phyloP scores from a whole-genome alignment of 2,329 filamentous ascomycete genomes.

The Exophiala calicioides region DNA sequence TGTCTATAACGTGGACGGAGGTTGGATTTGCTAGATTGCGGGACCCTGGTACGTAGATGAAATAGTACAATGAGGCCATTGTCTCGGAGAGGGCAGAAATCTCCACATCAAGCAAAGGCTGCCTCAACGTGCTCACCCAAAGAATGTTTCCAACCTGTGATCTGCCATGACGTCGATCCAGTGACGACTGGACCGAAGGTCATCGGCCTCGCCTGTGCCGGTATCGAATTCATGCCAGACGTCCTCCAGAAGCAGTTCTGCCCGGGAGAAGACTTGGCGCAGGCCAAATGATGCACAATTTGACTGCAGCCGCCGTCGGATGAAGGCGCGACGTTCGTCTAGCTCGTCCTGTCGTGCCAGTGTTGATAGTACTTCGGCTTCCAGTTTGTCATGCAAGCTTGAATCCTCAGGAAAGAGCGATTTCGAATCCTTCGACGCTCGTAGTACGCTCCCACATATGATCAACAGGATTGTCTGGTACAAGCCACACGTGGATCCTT shows the following conservation, averaged over 20 bases:
- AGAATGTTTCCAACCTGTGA: slow-evolving; percentile 18
- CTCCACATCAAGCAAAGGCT: no score
- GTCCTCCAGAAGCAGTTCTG: slow-evolving; percentile 13
- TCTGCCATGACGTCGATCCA: slow-evolving; percentile 22
- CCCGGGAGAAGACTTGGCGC: slow-evolving; percentile 16
- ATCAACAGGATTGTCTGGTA: slow-evolving; percentile 19
- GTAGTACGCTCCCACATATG: slow-evolving; percentile 18
- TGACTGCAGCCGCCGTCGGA: slow-evolving; percentile 17
- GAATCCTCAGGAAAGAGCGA: neutral
- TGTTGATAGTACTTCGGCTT: slow-evolving; percentile 13
- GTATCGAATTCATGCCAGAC: slow-evolving; percentile 16
- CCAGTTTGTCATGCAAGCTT: slow-evolving; percentile 12
- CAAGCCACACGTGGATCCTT: slow-evolving; percentile 19
- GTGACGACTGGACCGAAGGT: slow-evolving; percentile 12
- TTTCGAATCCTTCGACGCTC: slow-evolving; percentile 9
- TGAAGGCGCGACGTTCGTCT: slow-evolving; percentile 15
- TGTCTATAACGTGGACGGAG: slow-evolving; percentile 49
- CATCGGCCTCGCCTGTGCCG: slow-evolving; percentile 10
- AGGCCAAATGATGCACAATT: slow-evolving; percentile 17
- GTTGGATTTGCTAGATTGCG: no score
- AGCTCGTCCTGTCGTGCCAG: slow-evolving; percentile 16
- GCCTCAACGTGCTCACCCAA: no score
- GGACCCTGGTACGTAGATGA: no score
- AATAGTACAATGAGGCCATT: no score
- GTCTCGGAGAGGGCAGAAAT: no score